phyloP scores from a whole-genome alignment of 179 eudicot species.

The Vitellaria paradoxa region DNA sequence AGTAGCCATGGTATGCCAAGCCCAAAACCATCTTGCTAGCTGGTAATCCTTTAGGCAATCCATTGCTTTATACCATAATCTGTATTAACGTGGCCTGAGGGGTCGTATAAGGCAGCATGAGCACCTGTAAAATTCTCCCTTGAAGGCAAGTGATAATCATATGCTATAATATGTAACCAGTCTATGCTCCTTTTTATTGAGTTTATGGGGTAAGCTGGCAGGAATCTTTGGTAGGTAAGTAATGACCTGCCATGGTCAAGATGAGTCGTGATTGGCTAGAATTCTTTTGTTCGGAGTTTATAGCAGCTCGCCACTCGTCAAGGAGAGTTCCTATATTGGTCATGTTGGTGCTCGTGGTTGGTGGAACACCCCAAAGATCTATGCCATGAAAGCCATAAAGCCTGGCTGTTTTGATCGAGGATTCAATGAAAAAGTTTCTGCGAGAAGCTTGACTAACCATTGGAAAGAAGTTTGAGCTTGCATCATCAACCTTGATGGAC shows the following conservation, averaged over 20 bases:
- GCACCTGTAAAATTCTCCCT: slow-evolving; percentile 24
- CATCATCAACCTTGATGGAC: neutral
- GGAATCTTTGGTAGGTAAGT: slow-evolving; percentile 18
- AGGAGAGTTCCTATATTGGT: slow-evolving; percentile 17
- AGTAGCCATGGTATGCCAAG: slow-evolving; percentile 44
- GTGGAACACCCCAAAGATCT: slow-evolving; percentile 18
- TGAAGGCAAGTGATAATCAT: slow-evolving; percentile 29
- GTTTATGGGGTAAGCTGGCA: slow-evolving; percentile 25
- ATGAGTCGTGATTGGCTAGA: slow-evolving; percentile 10
- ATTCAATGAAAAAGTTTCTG: slow-evolving; percentile 33
- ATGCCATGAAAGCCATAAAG: slow-evolving; percentile 32
- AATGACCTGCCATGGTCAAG: slow-evolving; percentile 24
- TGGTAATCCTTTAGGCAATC: slow-evolving; percentile 35
- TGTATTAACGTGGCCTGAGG: slow-evolving; percentile 22
- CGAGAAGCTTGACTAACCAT: slow-evolving; percentile 17
- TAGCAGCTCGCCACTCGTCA: slow-evolving; percentile 37
- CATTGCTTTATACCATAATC: slow-evolving; percentile 38
- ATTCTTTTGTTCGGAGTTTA: slow-evolving; percentile 16
- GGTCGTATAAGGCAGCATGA: slow-evolving; percentile 43
- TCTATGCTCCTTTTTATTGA: slow-evolving; percentile 29
- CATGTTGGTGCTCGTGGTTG: slow-evolving; percentile 7
- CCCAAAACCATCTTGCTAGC: slow-evolving; percentile 35
- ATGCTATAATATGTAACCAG: slow-evolving; percentile 33
- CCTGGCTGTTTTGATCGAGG: slow-evolving; percentile 34
- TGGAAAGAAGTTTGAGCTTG: neutral